A percentile compares a stretch with the other conserved stretches of the same genome.
Conservation (phyloP, 257 asterid genomes). For the Parsonsia alboflavescens region DNA sequence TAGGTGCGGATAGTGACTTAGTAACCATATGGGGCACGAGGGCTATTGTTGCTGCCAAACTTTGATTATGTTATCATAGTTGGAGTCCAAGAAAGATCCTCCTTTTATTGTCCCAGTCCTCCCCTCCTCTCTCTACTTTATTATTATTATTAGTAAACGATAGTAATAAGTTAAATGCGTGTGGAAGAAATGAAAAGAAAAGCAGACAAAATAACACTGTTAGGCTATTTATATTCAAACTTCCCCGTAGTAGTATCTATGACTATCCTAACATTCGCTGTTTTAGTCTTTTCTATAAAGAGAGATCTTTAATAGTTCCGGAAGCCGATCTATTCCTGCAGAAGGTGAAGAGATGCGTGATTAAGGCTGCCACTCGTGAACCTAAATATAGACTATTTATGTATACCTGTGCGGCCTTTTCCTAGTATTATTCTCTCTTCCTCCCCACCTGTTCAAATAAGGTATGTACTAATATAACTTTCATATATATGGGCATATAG, state of each 20-base stretch:
- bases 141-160: too few relatives aligned
- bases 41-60: neutral
- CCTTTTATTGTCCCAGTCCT: neutral
- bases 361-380: too few relatives aligned
- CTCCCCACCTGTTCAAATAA: too few relatives aligned
- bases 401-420: too few relatives aligned
- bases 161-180: neutral
- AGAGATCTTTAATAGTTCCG: neutral
- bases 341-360: too few relatives aligned
- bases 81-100: neutral
- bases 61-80: neutral
- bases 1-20: neutral
- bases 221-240: neutral
- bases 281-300: neutral
- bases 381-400: too few relatives aligned
- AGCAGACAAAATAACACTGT: neutral
- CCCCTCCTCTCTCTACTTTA: too few relatives aligned
- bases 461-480: too few relatives aligned
- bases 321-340: neutral
- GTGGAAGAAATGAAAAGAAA: neutral
- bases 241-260: neutral
- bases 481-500: too few relatives aligned
- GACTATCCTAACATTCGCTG: neutral
- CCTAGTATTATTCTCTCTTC: too few relatives aligned
- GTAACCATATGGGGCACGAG: neutral